Conservation (phyloP, 2,329 filamentous ascomycete species). For the Calonectria montana region DNA sequence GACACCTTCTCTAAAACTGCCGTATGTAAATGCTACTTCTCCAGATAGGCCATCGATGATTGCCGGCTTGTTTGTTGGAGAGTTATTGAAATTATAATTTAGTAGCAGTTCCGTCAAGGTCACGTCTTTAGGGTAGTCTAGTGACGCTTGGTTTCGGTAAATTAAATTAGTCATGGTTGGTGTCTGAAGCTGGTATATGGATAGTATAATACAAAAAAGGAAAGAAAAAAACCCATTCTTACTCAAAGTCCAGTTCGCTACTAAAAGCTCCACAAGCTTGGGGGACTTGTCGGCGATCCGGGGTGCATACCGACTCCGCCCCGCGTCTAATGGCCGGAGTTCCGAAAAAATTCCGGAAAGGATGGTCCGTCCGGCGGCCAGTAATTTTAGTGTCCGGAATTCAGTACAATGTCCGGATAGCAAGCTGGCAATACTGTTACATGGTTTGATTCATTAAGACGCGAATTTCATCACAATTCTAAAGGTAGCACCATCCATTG, state of each 20-base stretch:
- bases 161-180: not conserved
- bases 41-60: conserved; percentile 13
- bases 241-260: conserved; percentile 30
- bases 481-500: not conserved
- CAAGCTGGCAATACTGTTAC: not conserved
- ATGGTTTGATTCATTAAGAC: not conserved
- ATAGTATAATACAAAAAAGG: not conserved
- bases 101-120: conserved; percentile 11
- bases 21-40: conserved; percentile 3
- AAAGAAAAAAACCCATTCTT: not conserved
- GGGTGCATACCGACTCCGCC: not conserved
- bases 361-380: not conserved
- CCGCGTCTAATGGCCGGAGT: not conserved
- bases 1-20: not conserved
- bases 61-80: not conserved
- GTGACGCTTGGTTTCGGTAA: not conserved
- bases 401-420: not conserved
- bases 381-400: not conserved
- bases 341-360: not conserved
- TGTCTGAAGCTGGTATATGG: not conserved
- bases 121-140: conserved; percentile 6
- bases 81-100: conserved; percentile 9
- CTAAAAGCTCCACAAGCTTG: conserved; percentile 64
- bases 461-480: not conserved
- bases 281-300: conserved; percentile 56